phyloP scores from a whole-genome alignment of 768 basidiomycete species.

The Termitomyces sp. region DNA sequence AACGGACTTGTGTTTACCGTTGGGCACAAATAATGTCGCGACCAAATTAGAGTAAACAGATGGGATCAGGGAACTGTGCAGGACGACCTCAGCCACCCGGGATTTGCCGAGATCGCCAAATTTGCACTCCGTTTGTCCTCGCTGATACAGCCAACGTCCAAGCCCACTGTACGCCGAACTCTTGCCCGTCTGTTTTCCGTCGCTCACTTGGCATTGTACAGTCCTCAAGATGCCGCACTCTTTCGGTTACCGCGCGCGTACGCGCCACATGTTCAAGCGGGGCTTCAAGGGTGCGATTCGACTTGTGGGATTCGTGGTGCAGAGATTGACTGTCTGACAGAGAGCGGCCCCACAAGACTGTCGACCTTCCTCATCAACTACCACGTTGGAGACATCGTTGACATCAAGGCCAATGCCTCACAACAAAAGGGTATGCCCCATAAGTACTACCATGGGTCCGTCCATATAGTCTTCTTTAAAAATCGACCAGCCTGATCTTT shows the following conservation, averaged over 20 bases:
- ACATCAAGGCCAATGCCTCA: constrained; percentile 98
- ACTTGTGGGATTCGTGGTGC: background rate
- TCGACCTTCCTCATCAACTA: constrained; percentile 93
- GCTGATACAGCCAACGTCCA: constrained; percentile 40
- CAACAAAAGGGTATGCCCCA: constrained; percentile 99
- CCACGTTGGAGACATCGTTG: constrained; percentile 96
- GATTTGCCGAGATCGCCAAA: constrained; percentile 36
- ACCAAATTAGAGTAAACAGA: constrained; percentile 35
- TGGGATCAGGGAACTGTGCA: constrained; percentile 55
- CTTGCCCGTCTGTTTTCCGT: constrained; percentile 12
- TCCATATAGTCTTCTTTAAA: constrained; percentile 14
- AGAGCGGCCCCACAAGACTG: constrained; percentile 84
- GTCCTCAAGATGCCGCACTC: constrained; percentile 97
- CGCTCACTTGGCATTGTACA: constrained; percentile 28
- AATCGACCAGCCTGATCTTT: constrained; percentile 2
- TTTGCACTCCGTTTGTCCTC: constrained; percentile 16
- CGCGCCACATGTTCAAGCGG: constrained; percentile 99
- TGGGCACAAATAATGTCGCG: constrained; percentile 16
- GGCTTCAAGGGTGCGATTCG: constrained; percentile 84
- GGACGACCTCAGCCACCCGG: constrained; percentile 60
- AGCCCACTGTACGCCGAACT: constrained; percentile 41
- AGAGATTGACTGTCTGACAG: constrained; percentile 30
- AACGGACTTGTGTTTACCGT: constrained; percentile 20
- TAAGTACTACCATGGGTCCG: constrained; percentile 96
- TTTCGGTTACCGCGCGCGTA: constrained; percentile 99